phyloP scores from a whole-genome alignment of 352 stramenopile species.

The Pythium phragmitis region DNA sequence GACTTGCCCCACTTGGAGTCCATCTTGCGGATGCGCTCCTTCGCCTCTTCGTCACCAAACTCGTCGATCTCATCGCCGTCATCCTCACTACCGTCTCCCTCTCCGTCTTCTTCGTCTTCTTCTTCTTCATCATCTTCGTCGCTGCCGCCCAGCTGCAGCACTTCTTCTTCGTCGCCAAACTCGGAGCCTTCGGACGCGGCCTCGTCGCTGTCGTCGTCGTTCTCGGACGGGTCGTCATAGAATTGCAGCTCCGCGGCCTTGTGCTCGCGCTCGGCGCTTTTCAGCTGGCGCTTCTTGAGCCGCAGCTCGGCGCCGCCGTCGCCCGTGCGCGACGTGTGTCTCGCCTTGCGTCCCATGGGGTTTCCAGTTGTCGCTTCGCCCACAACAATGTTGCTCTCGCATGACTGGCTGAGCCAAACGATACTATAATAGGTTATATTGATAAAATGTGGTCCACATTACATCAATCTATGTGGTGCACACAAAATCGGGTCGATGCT shows the following conservation, averaged over 20 bases:
- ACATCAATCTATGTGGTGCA: conserved; percentile 12
- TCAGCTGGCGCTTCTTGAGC: conserved; percentile 62
- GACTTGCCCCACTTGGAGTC: conserved; percentile 83
- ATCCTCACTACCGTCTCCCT: conserved; percentile 28
- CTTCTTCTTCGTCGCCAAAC: conserved; percentile 56
- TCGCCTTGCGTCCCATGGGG: conserved; percentile 65
- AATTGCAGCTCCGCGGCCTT: conserved; percentile 79
- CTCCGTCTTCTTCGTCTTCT: conserved; percentile 43
- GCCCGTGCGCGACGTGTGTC: conserved; percentile 72
- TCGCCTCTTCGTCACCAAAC: conserved; percentile 60
- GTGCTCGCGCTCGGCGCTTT: conserved; percentile 53
- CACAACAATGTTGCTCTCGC: conserved; percentile 25
- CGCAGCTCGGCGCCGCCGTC: conserved; percentile 75
- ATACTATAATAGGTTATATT: conserved; percentile 16
- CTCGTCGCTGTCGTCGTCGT: conserved; percentile 60
- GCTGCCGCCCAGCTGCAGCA: conserved; percentile 57
- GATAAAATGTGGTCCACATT: conserved; percentile 16
- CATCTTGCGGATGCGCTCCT: conserved; percentile 74
- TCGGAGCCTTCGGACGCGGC: conserved; percentile 61
- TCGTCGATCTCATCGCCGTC: conserved; percentile 51
- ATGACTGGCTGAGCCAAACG: conserved; percentile 33
- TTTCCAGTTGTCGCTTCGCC: conserved; percentile 13
- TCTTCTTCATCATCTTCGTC: conserved; percentile 44
- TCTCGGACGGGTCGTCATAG: conserved; percentile 80
- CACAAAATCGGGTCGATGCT: background rate